phyloP scores from a whole-genome alignment of 768 basidiomycete species.

The Tubosaeta sp. region DNA sequence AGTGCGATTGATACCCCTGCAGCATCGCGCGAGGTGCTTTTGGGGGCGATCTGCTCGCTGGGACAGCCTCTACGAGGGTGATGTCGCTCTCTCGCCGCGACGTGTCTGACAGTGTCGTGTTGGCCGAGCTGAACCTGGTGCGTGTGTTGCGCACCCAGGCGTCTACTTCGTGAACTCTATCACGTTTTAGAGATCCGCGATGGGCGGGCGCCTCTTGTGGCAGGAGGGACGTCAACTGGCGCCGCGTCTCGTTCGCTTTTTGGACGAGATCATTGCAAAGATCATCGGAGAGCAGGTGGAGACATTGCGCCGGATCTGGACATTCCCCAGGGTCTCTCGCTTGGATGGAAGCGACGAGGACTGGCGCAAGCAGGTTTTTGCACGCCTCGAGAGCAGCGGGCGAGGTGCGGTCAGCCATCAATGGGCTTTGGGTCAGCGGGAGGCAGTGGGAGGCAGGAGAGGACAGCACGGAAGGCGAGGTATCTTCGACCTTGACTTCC shows the following conservation, averaged over 20 bases:
- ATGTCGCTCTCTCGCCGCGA: conserved; percentile 25
- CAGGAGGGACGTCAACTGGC: conserved; percentile 14
- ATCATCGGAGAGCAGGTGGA: conserved; percentile 27
- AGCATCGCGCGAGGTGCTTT: conserved; percentile 23
- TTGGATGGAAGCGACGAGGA: conserved; percentile 16
- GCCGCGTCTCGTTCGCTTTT: conserved; percentile 23
- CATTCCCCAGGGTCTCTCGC: conserved; percentile 12
- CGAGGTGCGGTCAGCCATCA: conserved; percentile 10
- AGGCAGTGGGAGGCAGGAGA: not conserved
- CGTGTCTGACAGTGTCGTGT: conserved; percentile 9
- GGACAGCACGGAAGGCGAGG: not conserved
- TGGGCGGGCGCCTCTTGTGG: conserved; percentile 3
- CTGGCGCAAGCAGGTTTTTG: conserved; percentile 22
- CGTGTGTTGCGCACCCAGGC: conserved; percentile 12
- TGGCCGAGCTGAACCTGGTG: conserved; percentile 14
- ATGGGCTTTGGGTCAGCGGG: conserved; percentile 3
- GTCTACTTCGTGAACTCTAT: conserved; percentile 11
- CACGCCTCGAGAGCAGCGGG: conserved; percentile 23
- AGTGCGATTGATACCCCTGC: not conserved
- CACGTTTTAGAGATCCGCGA: conserved; percentile 7
- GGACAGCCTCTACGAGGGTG: conserved; percentile 18
- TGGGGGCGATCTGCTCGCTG: conserved; percentile 10
- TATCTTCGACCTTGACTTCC: conserved; percentile 1
- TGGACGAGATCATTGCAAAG: conserved; percentile 18
- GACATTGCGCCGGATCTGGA: conserved; percentile 18